Evolutionary conservation across 495 filamentous ascomycete genomes (phyloP), one percentile per base, ranked within the genome.

Genomic region (Penicillium diatomitis): DNA sequence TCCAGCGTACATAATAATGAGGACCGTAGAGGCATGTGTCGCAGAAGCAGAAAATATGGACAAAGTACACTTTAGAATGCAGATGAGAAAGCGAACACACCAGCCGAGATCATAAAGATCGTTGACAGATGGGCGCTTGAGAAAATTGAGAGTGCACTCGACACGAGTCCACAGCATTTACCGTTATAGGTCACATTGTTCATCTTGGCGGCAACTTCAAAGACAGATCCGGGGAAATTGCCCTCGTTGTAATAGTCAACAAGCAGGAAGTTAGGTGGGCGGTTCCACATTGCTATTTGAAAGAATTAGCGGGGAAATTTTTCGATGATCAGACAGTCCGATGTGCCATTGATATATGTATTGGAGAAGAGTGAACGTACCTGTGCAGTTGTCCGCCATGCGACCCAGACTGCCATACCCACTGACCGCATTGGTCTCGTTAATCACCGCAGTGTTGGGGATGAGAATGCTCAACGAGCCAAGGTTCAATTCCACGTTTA

Each of bases 201-300:
- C 59, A 83, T 81, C 52, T 74, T 62, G 7, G 91, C 91, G 3
- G 90, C 91, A 36, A 92, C 89, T 58, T 91, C 81, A 59, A 97
- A 96, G 38, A 96, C 91, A 4, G 85, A 85, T n/a, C 91, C 91
- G 47, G 79, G 77, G 45, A 68, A 79, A 8, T 69, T 71, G 44
- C 86, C 88, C 44, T 66, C 65, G 56, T 94, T 85, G 67, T 91
- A 95, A 62, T 87, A 94, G 62, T 97, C 91, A 4, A 96, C 88
- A 29, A 96, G 79, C 6, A 97, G 74, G 56, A 95, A 86, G 61
- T 87, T 95, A 0, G 91, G 91, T 2, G 85, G 74, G 34, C 84
- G 78, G 20, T 72, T 72, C 86, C 87, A 95, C 20, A 20, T 20
- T 20, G 20, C 20, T 20, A 20, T 20, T 20, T 20, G 20, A 20